These are phyloP conservation scores for Nelumbo lutea DNA, from an alignment of 164 flowering plant genomes.

Conservation along the genomic window DNA sequence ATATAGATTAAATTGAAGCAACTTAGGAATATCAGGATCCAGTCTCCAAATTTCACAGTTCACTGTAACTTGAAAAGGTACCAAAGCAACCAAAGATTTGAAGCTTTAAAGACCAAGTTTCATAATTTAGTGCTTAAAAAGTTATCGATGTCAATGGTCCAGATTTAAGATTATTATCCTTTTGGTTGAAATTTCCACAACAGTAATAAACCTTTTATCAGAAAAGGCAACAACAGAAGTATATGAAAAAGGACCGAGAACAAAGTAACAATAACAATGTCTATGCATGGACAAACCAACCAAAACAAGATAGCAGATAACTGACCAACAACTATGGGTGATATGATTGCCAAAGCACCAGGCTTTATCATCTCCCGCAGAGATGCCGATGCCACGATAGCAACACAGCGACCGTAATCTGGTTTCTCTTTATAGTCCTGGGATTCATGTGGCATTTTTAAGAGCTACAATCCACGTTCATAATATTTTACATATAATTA, in stretches of 20 bases:
- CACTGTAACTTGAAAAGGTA: too few relatives aligned
- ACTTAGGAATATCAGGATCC: too few relatives aligned
- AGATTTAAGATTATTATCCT: too few relatives aligned
- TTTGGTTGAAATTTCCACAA: too few relatives aligned
- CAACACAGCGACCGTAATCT: conserved; percentile 95
- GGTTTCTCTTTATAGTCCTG: conserved; percentile 95
- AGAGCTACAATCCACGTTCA: neutral
- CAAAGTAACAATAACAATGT: neutral
- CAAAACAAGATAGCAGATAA: conserved; percentile 7
- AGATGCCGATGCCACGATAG: conserved; percentile 98
- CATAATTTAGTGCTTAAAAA: too few relatives aligned
- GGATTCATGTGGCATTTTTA: neutral
- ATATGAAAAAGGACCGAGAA: neutral
- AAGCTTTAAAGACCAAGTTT: too few relatives aligned
- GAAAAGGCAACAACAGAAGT: too few relatives aligned
- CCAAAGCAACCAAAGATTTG: too few relatives aligned
- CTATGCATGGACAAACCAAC: neutral
- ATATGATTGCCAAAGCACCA: conserved; percentile 90
- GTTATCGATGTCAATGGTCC: too few relatives aligned
- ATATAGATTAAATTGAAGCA: too few relatives aligned
- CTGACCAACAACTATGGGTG: conserved; percentile 84
- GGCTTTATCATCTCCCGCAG: conserved; percentile 98
- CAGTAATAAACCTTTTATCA: too few relatives aligned
- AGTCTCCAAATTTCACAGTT: too few relatives aligned
- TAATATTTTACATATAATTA: neutral